These are phyloP conservation scores for Darksidea phi DNA, from an alignment of 495 filamentous ascomycete genomes.

Conservation along the genomic window DNA sequence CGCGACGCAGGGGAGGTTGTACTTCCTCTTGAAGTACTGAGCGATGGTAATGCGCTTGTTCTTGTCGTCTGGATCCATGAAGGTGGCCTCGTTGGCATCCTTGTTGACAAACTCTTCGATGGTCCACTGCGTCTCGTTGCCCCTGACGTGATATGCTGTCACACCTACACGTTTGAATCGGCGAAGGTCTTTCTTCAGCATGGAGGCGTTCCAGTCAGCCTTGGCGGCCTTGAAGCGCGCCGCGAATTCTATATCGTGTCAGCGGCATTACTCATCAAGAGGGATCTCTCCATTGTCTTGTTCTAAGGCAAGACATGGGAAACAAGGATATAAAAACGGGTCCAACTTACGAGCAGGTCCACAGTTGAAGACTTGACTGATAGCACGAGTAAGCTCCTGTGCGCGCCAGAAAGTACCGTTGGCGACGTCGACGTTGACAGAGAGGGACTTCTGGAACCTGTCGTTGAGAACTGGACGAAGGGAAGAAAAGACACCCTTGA, in stretches of 20 bases:
- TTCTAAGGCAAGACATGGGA: neutral
- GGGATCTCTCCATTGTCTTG: no score
- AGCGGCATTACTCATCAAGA: no score
- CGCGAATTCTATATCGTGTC: constrained; percentile 9
- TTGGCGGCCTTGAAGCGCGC: constrained; percentile 9
- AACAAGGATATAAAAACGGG: neutral
- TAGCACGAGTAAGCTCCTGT: constrained; percentile 34
- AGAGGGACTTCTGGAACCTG: constrained; percentile 39
- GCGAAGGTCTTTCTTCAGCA: constrained; percentile 52
- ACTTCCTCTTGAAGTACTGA: constrained; percentile 67
- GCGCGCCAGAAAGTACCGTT: constrained; percentile 72
- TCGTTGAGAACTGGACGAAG: constrained; percentile 61
- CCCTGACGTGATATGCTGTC: constrained; percentile 44
- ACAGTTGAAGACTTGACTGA: constrained; percentile 33
- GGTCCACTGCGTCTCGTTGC: constrained; percentile 51
- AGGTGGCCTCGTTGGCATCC: constrained; percentile 56
- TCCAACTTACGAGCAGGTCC: constrained; percentile 15
- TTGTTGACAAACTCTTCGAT: constrained; percentile 61
- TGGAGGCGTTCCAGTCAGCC: constrained; percentile 38
- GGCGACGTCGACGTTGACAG: constrained; percentile 80
- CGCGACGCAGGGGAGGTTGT: constrained; percentile 57
- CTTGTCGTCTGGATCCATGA: constrained; percentile 56
- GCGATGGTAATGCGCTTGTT: constrained; percentile 50
- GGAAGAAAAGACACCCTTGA: constrained; percentile 82
- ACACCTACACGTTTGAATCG: constrained; percentile 67